Base-by-base conservation (phyloP, 805 yeast species). In the Cyberlindnera maclurae region DNA sequence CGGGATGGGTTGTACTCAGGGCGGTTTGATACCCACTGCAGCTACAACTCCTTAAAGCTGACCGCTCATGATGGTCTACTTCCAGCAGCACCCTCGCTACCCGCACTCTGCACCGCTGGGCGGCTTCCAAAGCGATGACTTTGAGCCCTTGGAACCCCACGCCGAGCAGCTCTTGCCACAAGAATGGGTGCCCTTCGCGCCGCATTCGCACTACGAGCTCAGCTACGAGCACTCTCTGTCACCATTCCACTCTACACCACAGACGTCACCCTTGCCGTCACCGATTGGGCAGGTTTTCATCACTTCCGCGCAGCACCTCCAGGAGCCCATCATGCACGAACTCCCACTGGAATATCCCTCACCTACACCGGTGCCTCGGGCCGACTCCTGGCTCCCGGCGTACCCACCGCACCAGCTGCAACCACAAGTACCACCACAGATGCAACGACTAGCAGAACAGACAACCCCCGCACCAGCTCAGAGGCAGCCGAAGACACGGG, bases 401-500 rank as follows among this genome's bases (percentile, higher is more conserved):
- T 9, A 16, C 5, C 4, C 1, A 9, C 29, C n/a, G 11, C 20
- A n/a, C 16, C 17, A n/a, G 12, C 31, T 3, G 13, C 18, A 15
- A 12, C 31, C 16, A 29, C 18, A 28, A 15, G 12, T n/a, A 18
- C 26, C 12, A 17, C n/a, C 11, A 13, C n/a, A 15, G 2, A 10
- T 12, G 4, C 34, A 18, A 18, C 13, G 12, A n/a, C 13, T 6
- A 12, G 26, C 12, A 31, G 12, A 13, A 4, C 15, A 15, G 12
- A 13, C 24, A 11, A 7, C 17, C n/a, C 12, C 16, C 5, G 3
- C n/a, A 8, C 34, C 12, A n/a, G 15, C n/a, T 31, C 17, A 13
- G 15, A 12, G 31, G 13, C 12, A 18, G 27, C 17, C 37, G n/a
- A 46, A 42, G 33, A 29, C 41, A 11, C 36, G 52, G 8, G 40